Evolutionary conservation across 306 rosid genomes (phyloP).

Genomic region (Ormosia emarginata): DNA sequence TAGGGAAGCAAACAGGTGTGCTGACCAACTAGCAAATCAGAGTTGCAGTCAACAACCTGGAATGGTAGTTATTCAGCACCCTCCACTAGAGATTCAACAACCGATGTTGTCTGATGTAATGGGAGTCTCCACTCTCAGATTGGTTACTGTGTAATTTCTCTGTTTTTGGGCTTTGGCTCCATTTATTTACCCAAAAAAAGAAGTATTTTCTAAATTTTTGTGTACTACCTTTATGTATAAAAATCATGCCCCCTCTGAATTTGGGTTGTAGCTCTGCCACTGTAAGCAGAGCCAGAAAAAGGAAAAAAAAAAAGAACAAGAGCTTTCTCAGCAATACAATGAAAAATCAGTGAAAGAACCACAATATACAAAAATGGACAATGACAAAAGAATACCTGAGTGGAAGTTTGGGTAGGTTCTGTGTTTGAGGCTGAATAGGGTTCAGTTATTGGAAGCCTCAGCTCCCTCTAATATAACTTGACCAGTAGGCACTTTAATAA

Average conservation of each 20-base stretch:
- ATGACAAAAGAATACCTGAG: neutral
- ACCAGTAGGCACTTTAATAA: neutral
- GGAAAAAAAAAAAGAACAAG: neutral
- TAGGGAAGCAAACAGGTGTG: neutral
- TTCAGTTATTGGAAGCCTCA: neutral
- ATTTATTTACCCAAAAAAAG: too few species aligned
- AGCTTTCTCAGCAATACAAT: neutral
- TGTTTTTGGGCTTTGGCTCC: too few species aligned
- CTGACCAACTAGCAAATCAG: neutral
- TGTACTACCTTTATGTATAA: neutral
- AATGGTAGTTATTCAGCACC: neutral
- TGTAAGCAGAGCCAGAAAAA: neutral
- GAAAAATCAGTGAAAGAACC: neutral
- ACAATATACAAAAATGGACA: neutral
- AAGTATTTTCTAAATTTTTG: too few species aligned
- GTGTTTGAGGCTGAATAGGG: neutral
- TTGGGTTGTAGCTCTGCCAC: neutral
- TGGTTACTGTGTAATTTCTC: too few species aligned
- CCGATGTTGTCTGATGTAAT: neutral
- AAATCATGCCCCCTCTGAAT: neutral
- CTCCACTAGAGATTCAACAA: neutral
- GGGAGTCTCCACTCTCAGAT: neutral
- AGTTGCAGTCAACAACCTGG: neutral
- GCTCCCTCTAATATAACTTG: neutral
- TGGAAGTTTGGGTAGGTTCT: neutral